Evolutionary conservation across 495 filamentous ascomycete species (phyloP).

Genomic region (Aspergillus heteromorphus): DNA sequence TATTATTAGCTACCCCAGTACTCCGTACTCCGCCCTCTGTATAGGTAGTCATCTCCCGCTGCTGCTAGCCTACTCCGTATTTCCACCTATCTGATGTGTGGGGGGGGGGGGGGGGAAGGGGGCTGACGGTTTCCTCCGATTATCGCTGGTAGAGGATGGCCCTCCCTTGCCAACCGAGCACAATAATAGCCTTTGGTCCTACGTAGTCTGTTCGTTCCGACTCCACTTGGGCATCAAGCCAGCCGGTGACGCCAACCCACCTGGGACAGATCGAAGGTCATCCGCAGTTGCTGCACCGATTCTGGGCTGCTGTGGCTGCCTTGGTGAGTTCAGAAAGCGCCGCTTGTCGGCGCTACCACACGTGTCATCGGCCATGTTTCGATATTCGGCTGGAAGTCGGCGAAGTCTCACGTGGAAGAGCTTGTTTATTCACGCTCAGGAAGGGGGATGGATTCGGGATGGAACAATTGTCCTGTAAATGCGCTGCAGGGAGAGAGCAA

Average conservation of each 20-base stretch:
- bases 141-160: not conserved
- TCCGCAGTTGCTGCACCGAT: not conserved
- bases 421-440: not conserved
- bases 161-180: too few species aligned
- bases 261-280: not conserved
- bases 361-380: slow-evolving; percentile 2
- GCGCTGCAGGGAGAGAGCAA: not conserved
- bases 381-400: not conserved
- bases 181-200: not conserved
- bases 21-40: too few species aligned
- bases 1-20: too few species aligned
- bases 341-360: slow-evolving; percentile 8
- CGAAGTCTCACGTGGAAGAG: slow-evolving; percentile 9
- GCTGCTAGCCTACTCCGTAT: too few species aligned
- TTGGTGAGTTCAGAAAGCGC: slow-evolving; percentile 4
- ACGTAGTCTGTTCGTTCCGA: not conserved
- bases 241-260: not conserved
- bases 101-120: too few species aligned
- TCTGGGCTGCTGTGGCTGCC: not conserved
- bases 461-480: not conserved
- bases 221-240: not conserved
- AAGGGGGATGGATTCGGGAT: not conserved
- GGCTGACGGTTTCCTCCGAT: not conserved
- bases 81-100: not conserved
- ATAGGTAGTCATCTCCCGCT: too few species aligned